Percentiles rank a stretch among this genome's conserved stretches.
phyloP scores from a whole-genome alignment of 495 filamentous ascomycete species.

The Talaromyces wortmannii region DNA sequence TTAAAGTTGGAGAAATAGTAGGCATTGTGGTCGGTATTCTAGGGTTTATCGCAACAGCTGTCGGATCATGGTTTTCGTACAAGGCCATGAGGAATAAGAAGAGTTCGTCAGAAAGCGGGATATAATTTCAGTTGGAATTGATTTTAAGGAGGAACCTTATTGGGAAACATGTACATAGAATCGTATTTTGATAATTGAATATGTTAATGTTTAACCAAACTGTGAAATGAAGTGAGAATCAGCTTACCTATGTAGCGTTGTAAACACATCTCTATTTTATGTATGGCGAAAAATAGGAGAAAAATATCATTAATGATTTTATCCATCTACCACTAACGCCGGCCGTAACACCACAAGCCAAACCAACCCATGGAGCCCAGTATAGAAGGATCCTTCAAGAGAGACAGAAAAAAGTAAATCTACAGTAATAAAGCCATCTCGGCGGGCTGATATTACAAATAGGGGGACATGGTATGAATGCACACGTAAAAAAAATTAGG shows the following conservation, averaged over 20 bases:
- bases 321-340: too few species aligned
- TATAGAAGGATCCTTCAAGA: too few species aligned
- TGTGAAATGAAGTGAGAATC: background rate
- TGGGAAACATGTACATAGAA: background rate
- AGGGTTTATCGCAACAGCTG: background rate
- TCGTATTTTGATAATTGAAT: background rate
- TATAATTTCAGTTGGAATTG: background rate
- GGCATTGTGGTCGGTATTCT: background rate
- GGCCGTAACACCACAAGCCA: too few species aligned
- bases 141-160: background rate
- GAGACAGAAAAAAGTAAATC: too few species aligned
- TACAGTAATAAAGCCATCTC: too few species aligned
- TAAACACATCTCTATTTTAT: too few species aligned
- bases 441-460: background rate
- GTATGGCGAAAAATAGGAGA: too few species aligned
- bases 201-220: background rate
- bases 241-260: too few species aligned
- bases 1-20: background rate
- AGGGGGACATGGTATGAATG: background rate
- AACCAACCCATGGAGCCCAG: too few species aligned
- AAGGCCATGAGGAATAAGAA: background rate
- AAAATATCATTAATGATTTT: too few species aligned
- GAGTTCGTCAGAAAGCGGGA: background rate
- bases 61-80: background rate
- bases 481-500: background rate